phyloP scores from a whole-genome alignment of 2,329 filamentous ascomycete genomes.

The Aaosphaeria pasadenensis region DNA sequence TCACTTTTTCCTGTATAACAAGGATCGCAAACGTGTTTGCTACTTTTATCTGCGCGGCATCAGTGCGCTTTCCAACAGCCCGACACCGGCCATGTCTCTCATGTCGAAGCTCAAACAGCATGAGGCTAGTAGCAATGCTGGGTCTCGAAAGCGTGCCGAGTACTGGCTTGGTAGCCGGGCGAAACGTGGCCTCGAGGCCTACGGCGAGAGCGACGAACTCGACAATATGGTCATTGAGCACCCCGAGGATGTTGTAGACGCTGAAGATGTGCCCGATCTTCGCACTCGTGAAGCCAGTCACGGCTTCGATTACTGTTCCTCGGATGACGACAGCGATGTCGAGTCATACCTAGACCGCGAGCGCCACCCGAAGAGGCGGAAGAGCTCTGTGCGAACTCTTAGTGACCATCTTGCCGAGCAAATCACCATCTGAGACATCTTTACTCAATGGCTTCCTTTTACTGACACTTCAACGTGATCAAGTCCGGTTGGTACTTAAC shows the following conservation, averaged over 20 bases:
- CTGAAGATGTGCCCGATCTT: conserved; percentile 37
- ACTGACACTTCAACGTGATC: no score
- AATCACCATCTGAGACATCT: conserved; percentile 47
- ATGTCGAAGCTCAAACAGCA: conserved; percentile 38
- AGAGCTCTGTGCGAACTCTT: conserved; percentile 44
- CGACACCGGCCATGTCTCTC: conserved; percentile 37
- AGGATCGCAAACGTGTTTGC: conserved; percentile 82
- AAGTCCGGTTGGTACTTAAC: no score
- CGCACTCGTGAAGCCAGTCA: conserved; percentile 28
- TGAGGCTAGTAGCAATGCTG: conserved; percentile 49
- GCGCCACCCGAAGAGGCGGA: conserved; percentile 38
- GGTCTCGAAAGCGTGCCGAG: conserved; percentile 74
- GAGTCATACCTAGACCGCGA: conserved; percentile 37
- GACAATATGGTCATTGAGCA: conserved; percentile 39
- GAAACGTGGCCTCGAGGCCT: conserved; percentile 43
- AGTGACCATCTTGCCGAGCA: conserved; percentile 53
- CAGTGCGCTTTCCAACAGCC: conserved; percentile 68
- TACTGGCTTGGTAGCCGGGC: conserved; percentile 81
- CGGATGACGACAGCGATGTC: conserved; percentile 32
- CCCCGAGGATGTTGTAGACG: conserved; percentile 37
- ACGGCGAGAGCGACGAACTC: conserved; percentile 45
- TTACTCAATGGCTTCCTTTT: no score
- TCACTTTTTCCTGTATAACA: conserved; percentile 98
- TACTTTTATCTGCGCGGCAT: conserved; percentile 93
- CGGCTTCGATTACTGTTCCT: conserved; percentile 27